phyloP scores from a whole-genome alignment of 1,284 basidiomycete species.

The Ustilago vetiveriae region DNA sequence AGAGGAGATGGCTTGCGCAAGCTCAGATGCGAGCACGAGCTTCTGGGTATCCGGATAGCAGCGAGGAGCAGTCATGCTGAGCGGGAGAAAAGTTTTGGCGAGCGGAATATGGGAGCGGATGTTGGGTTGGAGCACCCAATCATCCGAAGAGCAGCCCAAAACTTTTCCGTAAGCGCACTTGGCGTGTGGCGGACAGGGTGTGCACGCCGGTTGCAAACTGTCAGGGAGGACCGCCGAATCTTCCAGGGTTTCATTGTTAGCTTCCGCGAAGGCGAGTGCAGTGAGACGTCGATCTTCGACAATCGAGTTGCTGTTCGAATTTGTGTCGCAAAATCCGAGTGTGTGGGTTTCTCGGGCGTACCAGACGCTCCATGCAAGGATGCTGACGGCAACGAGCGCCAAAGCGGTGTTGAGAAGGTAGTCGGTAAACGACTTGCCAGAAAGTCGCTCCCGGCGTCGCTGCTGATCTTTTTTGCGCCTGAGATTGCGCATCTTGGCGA shows the following conservation, averaged over 20 bases:
- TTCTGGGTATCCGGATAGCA: conserved; percentile 64
- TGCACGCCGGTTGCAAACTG: conserved; percentile 46
- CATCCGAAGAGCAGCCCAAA: conserved; percentile 44
- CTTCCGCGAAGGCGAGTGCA: conserved; percentile 27
- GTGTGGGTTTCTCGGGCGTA: conserved; percentile 51
- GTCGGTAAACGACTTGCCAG: conserved; percentile 7
- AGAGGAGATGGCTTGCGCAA: conserved; percentile 45
- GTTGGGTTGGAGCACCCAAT: conserved; percentile 53
- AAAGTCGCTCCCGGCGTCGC: conserved; percentile 6
- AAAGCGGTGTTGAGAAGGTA: conserved; percentile 10
- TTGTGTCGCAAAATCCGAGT: conserved; percentile 59
- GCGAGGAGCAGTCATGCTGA: conserved; percentile 24
- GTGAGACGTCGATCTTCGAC: conserved; percentile 32
- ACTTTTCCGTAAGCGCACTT: conserved; percentile 47
- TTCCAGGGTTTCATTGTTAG: conserved; percentile 32
- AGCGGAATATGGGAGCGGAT: conserved; percentile 48
- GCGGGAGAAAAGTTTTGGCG: conserved; percentile 35
- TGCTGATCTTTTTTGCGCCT: conserved; percentile 31
- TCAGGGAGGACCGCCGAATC: conserved; percentile 33
- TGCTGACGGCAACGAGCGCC: conserved; percentile 6
- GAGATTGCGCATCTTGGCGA: conserved; percentile 38
- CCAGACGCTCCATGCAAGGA: conserved; percentile 44
- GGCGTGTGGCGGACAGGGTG: conserved; percentile 59
- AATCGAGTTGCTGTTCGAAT: conserved; percentile 37
- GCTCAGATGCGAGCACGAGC: conserved; percentile 58